Evolutionary conservation across 495 filamentous ascomycete genomes (phyloP).

Genomic region (Entonaema liquescens): DNA sequence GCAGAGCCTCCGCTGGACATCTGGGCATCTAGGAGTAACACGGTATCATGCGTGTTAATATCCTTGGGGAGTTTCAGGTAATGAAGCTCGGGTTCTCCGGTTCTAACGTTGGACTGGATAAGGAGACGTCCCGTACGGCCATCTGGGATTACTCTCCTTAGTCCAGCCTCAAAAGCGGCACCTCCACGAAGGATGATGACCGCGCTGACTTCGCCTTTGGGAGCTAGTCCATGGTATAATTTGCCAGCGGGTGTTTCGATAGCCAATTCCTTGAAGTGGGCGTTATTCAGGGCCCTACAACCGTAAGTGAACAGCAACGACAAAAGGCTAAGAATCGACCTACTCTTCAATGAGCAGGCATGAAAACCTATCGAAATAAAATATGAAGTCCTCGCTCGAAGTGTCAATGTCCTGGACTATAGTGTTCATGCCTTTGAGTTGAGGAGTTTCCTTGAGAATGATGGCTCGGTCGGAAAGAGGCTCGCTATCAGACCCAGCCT

Average conservation of each 20-base stretch:
- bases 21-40: slow-evolving; percentile 89
- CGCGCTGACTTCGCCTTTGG: slow-evolving; percentile 77
- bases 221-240: slow-evolving; percentile 72
- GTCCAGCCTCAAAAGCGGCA: slow-evolving; percentile 83
- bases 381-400: slow-evolving; percentile 88
- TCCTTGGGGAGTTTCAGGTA: slow-evolving; percentile 78
- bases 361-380: slow-evolving; percentile 91
- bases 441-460: slow-evolving; percentile 74
- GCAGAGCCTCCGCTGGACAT: slow-evolving; percentile 94
- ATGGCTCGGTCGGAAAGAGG: slow-evolving; percentile 77
- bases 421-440: slow-evolving; percentile 87
- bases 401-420: slow-evolving; percentile 85
- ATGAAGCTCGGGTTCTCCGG: slow-evolving; percentile 90
- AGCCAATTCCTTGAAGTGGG: slow-evolving; percentile 65
- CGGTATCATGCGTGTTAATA: slow-evolving; percentile 74
- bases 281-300: slow-evolving; percentile 73
- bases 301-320: slow-evolving; percentile 22
- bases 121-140: slow-evolving; percentile 87
- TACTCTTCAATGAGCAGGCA: slow-evolving; percentile 86
- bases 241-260: slow-evolving; percentile 74
- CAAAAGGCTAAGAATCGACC: slow-evolving; percentile 7
- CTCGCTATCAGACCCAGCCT: slow-evolving; percentile 70
- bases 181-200: slow-evolving; percentile 90
- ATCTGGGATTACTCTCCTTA: slow-evolving; percentile 89
- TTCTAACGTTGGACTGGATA: slow-evolving; percentile 86